Evolutionary conservation across 345 rosid genomes (phyloP).

Genomic region (Chamaenerion angustifolium): DNA sequence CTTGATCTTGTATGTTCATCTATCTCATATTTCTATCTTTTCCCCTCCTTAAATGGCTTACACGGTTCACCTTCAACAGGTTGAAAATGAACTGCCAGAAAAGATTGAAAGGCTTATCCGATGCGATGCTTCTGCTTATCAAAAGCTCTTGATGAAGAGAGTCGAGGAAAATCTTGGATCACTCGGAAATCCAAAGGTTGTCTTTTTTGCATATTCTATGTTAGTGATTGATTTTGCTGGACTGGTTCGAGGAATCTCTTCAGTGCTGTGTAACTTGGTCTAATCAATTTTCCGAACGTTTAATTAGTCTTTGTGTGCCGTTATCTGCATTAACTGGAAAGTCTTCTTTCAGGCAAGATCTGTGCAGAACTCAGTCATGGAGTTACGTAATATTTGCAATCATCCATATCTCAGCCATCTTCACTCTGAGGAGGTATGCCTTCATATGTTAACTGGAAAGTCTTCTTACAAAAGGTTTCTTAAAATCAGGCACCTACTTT

Average conservation of each 20-base stretch:
- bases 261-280: no score
- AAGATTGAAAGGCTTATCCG: constrained; percentile 86
- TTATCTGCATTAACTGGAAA: constrained; percentile 2
- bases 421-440: constrained; percentile 70
- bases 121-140: constrained; percentile 92
- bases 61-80: constrained; percentile 28
- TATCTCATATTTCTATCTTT: background rate
- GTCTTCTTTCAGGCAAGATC: constrained; percentile 43
- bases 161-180: constrained; percentile 89
- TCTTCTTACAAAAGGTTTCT: no score
- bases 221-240: no score
- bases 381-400: constrained; percentile 90
- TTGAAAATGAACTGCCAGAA: constrained; percentile 81
- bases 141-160: constrained; percentile 84
- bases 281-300: no score
- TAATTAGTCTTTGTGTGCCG: background rate
- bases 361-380: constrained; percentile 93
- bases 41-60: constrained; percentile 5
- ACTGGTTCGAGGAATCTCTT: no score
- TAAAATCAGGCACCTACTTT: no score
- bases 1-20: no score
- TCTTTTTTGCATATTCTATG: background rate
- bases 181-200: constrained; percentile 71
- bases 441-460: constrained; percentile 7
- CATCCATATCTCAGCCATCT: constrained; percentile 96